phyloP scores from a whole-genome alignment of 306 rosid genomes.

The Cucurbita pepo region DNA sequence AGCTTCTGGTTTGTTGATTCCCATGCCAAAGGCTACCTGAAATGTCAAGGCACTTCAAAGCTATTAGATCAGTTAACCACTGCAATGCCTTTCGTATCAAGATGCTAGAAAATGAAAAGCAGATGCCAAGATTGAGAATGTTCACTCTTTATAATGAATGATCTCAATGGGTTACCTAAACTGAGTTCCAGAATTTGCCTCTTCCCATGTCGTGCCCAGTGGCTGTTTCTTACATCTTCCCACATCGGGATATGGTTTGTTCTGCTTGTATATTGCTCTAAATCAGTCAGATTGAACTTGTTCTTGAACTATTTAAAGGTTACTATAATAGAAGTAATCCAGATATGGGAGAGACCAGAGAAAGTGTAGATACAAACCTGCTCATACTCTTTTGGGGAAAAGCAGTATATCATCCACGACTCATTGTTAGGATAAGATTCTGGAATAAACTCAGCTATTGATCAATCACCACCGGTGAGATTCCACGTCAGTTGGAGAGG shows the following conservation, averaged over 20 bases:
- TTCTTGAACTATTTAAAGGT: neutral
- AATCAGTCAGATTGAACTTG: neutral
- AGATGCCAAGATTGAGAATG: neutral
- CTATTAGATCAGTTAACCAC: neutral
- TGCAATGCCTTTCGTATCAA: neutral
- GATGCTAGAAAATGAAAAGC: neutral
- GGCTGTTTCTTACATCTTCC: neutral
- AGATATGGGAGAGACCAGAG: neutral
- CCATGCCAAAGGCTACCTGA: conserved; percentile 99
- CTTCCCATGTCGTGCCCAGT: neutral
- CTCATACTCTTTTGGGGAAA: conserved; percentile 90
- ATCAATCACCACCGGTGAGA: conserved; percentile 37
- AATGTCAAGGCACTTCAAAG: conserved; percentile 13
- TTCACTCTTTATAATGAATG: neutral
- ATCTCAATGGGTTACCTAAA: neutral
- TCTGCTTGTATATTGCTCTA: neutral
- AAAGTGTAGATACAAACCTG: conserved; percentile 32
- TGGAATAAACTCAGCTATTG: conserved; percentile 61
- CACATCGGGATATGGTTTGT: neutral
- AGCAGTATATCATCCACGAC: conserved; percentile 90
- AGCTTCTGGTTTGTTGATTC: conserved; percentile 99
- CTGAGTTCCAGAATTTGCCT: neutral
- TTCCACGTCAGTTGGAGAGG: no score
- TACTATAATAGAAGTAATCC: neutral
- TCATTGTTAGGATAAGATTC: conserved; percentile 61